Evolutionary conservation across 768 basidiomycete genomes (phyloP).

Genomic region (Hortiboletus flavorubellus): DNA sequence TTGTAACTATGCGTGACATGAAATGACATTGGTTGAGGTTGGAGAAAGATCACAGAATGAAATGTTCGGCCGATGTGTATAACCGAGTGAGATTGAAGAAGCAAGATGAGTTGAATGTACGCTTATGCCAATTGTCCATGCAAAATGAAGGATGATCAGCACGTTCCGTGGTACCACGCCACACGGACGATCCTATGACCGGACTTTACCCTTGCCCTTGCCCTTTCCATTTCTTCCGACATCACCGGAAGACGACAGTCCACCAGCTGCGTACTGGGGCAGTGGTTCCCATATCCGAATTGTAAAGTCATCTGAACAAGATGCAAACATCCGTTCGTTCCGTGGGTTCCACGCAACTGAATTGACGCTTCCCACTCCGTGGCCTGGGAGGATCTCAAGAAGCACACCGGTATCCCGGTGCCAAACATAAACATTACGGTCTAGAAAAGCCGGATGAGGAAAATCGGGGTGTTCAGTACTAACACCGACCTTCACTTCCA

Average conservation of each 20-base stretch:
- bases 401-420: constrained; percentile 80
- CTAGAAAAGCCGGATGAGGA: constrained; percentile 40
- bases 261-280: constrained; percentile 20
- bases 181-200: constrained; percentile 37
- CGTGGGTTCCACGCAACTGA: constrained; percentile 95
- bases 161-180: constrained; percentile 12
- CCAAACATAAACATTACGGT: constrained; percentile 94
- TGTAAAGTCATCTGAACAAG: constrained; percentile 89
- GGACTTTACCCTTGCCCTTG: constrained; percentile 66
- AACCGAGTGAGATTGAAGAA: constrained; percentile 20
- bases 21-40: constrained; percentile 18
- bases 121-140: constrained; percentile 28
- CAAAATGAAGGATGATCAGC: constrained; percentile 25
- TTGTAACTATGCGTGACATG: constrained; percentile 32
- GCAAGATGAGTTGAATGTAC: constrained; percentile 28
- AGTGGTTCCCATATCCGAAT: constrained; percentile 83
- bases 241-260: constrained; percentile 19
- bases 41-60: constrained; percentile 18
- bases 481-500: constrained; percentile 84
- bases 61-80: constrained; percentile 25
- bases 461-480: background rate
- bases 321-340: constrained; percentile 90
- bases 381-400: constrained; percentile 86
- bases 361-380: constrained; percentile 89
- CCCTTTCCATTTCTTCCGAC: constrained; percentile 48